phyloP scores from a whole-genome alignment of 441 rosid species.

The Gossypium gossypioides region DNA sequence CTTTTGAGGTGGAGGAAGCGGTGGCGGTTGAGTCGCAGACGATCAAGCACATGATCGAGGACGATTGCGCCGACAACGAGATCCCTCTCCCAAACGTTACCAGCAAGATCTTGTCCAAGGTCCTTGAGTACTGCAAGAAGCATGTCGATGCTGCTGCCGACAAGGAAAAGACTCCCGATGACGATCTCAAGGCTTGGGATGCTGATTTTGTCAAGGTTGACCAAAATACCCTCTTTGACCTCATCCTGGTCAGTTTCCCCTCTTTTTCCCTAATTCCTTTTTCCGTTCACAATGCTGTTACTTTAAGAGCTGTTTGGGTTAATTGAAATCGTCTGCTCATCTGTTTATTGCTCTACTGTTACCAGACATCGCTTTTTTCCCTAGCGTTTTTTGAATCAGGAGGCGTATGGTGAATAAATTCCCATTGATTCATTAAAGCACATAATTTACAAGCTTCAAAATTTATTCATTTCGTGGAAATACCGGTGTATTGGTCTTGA shows the following conservation, averaged over 20 bases:
- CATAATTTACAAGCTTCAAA: too few species aligned
- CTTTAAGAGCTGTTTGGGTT: neutral
- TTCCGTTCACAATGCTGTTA: neutral
- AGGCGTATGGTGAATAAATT: too few species aligned
- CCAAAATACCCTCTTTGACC: slow-evolving; percentile 42
- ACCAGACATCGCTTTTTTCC: neutral
- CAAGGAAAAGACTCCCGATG: slow-evolving; percentile 14
- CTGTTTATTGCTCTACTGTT: neutral
- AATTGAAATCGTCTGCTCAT: neutral
- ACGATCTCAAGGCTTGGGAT: slow-evolving; percentile 34
- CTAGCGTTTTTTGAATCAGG: too few species aligned
- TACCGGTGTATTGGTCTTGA: neutral
- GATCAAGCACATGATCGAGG: slow-evolving; percentile 14
- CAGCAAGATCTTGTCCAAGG: slow-evolving; percentile 1
- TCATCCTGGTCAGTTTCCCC: slow-evolving; percentile 28
- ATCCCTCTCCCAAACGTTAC: slow-evolving; percentile 11
- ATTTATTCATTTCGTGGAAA: neutral
- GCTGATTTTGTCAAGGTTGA: slow-evolving; percentile 35
- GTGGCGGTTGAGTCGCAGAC: slow-evolving; percentile 6
- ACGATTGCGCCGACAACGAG: neutral
- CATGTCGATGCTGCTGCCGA: slow-evolving; percentile 22
- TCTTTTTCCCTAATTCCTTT: neutral
- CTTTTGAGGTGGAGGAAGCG: slow-evolving; percentile 6
- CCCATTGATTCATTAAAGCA: too few species aligned
- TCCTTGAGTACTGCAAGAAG: slow-evolving; percentile 15